These are phyloP conservation scores for Candida verbasci DNA, from an alignment of 805 yeast genomes.

Conservation along the genomic window DNA sequence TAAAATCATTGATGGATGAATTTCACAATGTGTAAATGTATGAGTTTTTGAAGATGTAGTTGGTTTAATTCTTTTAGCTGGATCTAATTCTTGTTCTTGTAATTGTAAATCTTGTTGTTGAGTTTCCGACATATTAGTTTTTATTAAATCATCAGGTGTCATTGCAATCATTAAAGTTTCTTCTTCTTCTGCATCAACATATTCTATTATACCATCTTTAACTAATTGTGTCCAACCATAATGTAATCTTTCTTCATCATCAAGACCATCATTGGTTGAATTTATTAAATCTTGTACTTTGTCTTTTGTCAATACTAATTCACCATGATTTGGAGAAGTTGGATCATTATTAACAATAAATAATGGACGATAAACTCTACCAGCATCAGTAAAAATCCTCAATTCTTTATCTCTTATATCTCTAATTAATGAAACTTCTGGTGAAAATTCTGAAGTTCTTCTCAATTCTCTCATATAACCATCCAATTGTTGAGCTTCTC, in stretches of 20 bases:
- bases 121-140: slow-evolving; percentile 41
- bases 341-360: slow-evolving; percentile 88
- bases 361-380: slow-evolving; percentile 95
- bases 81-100: slow-evolving; percentile 50
- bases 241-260: slow-evolving; percentile 46
- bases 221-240: slow-evolving; percentile 86
- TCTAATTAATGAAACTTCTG: slow-evolving; percentile 95
- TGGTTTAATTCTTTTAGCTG: slow-evolving; percentile 84
- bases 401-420: slow-evolving; percentile 96
- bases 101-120: slow-evolving; percentile 37
- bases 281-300: slow-evolving; percentile 70
- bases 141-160: slow-evolving; percentile 95
- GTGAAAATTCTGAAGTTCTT: slow-evolving; percentile 91
- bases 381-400: slow-evolving; percentile 96
- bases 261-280: slow-evolving; percentile 60
- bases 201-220: slow-evolving; percentile 85
- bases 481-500: slow-evolving; percentile 90
- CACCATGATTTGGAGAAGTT: slow-evolving; percentile 64
- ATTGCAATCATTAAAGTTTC: slow-evolving; percentile 98
- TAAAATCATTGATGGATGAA: slow-evolving; percentile 97
- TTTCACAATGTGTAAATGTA: slow-evolving; percentile 97
- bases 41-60: slow-evolving; percentile 48
- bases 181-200: slow-evolving; percentile 98
- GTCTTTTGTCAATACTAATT: slow-evolving; percentile 77
- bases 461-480: slow-evolving; percentile 87